Evolutionary conservation across 176 grass and related monocot genomes (phyloP).

Genomic region (Musa troglodytarum): DNA sequence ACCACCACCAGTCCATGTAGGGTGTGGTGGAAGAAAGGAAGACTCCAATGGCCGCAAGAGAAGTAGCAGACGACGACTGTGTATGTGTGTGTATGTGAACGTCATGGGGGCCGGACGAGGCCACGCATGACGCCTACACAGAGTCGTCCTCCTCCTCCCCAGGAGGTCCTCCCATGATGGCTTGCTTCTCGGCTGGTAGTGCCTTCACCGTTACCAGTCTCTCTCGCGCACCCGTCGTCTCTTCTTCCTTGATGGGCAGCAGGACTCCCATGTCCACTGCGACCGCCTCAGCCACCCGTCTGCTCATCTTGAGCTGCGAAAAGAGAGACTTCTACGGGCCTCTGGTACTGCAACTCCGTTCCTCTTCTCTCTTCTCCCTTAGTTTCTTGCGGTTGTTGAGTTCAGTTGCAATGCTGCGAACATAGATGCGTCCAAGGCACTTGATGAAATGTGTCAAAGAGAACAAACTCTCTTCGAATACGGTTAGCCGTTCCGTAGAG

Average conservation of each 20-base stretch:
- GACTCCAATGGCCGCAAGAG: background rate
- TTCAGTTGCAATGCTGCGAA: conserved; percentile 5
- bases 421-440: no score
- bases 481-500: background rate
- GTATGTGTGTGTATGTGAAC: no score
- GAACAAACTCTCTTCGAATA: background rate
- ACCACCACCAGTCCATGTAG: no score
- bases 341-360: conserved; percentile 26
- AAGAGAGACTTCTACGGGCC: conserved; percentile 34
- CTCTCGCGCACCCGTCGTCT: conserved; percentile 25
- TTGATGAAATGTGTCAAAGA: no score
- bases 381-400: background rate
- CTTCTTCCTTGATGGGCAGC: conserved; percentile 11
- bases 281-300: conserved; percentile 15
- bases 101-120: conserved; percentile 22
- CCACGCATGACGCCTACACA: conserved; percentile 12
- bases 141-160: background rate
- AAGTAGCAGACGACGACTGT: background rate
- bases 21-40: background rate
- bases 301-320: conserved; percentile 52
- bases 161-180: conserved; percentile 39
- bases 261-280: conserved; percentile 7
- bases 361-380: background rate
- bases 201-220: background rate
- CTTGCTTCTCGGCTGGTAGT: background rate